Percentiles rank a stretch among this genome's conserved stretches.
Conservation (phyloP, 2,329 filamentous ascomycete species). For the Ceratocystis colombiana region DNA sequence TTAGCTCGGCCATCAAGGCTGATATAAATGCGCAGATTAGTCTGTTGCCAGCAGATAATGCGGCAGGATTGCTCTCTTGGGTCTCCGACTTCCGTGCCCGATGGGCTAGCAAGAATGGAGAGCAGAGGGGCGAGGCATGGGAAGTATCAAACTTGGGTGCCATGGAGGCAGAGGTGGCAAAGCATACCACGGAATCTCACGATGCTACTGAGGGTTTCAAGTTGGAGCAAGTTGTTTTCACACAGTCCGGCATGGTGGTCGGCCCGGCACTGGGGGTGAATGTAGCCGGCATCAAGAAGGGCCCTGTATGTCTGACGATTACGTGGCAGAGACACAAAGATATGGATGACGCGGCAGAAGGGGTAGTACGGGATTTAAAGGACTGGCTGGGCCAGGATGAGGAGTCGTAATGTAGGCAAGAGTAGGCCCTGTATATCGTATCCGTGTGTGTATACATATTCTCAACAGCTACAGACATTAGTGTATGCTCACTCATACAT, state of each 20-base stretch:
- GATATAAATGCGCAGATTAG: slow-evolving; percentile 32
- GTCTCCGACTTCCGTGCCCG: slow-evolving; percentile 38
- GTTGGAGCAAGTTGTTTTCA: slow-evolving; percentile 41
- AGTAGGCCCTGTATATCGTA: neutral
- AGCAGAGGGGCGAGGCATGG: slow-evolving; percentile 38
- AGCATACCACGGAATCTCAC: slow-evolving; percentile 26
- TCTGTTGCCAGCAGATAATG: slow-evolving; percentile 37
- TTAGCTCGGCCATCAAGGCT: slow-evolving; percentile 33
- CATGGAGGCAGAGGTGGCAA: slow-evolving; percentile 27
- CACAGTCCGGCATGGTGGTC: slow-evolving; percentile 39
- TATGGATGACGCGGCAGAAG: slow-evolving; percentile 14
- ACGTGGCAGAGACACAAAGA: slow-evolving; percentile 36
- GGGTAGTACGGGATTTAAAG: slow-evolving; percentile 4
- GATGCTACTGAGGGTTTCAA: slow-evolving; percentile 29
- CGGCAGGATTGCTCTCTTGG: slow-evolving; percentile 36
- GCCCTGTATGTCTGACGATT: slow-evolving; percentile 36
- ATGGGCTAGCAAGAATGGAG: slow-evolving; percentile 37
- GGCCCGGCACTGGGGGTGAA: slow-evolving; percentile 40
- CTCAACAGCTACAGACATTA: no score
- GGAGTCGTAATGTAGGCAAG: neutral
- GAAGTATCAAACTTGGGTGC: slow-evolving; percentile 46
- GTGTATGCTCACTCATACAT: no score
- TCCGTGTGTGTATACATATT: neutral
- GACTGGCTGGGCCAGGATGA: slow-evolving; percentile 1
- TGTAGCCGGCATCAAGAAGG: slow-evolving; percentile 38